Base-by-base conservation (phyloP, 805 yeast species). In the Wickerhamiella dianesei region DNA sequence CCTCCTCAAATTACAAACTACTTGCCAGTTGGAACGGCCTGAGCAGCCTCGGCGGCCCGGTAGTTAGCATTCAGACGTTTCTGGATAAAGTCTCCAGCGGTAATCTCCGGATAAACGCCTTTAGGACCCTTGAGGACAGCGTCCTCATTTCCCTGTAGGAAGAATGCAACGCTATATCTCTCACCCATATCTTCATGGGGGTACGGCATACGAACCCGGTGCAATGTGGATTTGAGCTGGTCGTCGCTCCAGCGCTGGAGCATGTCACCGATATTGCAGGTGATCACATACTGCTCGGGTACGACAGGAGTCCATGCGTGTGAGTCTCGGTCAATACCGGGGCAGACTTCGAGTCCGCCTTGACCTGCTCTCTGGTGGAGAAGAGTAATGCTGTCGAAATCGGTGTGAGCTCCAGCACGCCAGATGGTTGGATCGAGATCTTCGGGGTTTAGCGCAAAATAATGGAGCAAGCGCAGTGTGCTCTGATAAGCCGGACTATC, bases 191-290 rank as follows among this genome's bases (percentile, higher is more conserved):
- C 44, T 21, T 51, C 54, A 14, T 45, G 48, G 0, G 36, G 21
- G 13, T 39, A 32, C 6, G 54, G 54, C 35, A 35, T 19, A 12
- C 52, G 45, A 9, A 51, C 54, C 4, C 54, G 48, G 42, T 51
- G 54, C 13, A 51, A 39, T n/a, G 48, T 51, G 1, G 54, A 51
- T 21, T 42, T 44, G 17, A 51, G 42, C 21, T 40, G 21, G 37
- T 51, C 52, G 22, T 49, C 50, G 13, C 46, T 40, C 54, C 54
- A 51, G 9, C 52, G 45, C 52, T 48, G 49, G 13, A 51, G 46
- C 54, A 51, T 51, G 37, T 51, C 54, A 13, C 54, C 54, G 13
- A 51, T 51, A 36, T 51, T 51, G 42, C 54, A 51, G 2, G 54
- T 51, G 19, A 51, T 51, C 1, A 43, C 42, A 16, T 48, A 41